Evolutionary conservation across 2,329 filamentous ascomycete species (phyloP).

Genomic region (Aureobasidium sp.): DNA sequence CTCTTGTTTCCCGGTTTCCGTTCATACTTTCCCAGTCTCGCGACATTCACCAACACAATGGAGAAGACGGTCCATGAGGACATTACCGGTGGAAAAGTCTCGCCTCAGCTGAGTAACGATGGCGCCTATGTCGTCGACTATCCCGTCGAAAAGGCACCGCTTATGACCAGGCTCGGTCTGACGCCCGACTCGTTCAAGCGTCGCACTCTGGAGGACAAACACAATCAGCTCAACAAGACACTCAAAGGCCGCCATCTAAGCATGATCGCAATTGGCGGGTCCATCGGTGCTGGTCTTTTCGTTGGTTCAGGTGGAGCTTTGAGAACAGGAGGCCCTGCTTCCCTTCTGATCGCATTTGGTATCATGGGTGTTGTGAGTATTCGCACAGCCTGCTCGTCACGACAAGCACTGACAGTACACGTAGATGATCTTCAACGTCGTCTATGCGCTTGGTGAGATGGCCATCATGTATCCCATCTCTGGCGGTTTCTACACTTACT

Average conservation of each 20-base stretch:
- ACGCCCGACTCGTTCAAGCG: conserved; percentile 26
- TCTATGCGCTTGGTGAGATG: conserved; percentile 86
- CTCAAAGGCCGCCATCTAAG: conserved; percentile 26
- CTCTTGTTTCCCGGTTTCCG: neutral
- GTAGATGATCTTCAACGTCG: conserved; percentile 81
- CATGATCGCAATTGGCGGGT: conserved; percentile 31
- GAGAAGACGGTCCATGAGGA: conserved; percentile 2
- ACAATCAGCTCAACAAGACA: conserved; percentile 29
- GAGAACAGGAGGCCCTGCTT: conserved; percentile 42
- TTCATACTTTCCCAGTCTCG: neutral
- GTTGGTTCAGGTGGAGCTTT: conserved; percentile 46
- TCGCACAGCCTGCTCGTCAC: conserved; percentile 17
- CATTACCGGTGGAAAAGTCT: neutral
- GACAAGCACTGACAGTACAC: conserved; percentile 6
- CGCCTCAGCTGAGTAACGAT: conserved; percentile 1
- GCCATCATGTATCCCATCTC: conserved; percentile 88
- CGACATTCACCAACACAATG: neutral
- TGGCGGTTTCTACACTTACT: conserved; percentile 86
- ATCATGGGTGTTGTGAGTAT: conserved; percentile 27
- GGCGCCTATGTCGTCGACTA: conserved; percentile 3
- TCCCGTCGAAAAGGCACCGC: conserved; percentile 16
- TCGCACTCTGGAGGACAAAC: conserved; percentile 25
- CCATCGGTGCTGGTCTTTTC: conserved; percentile 49
- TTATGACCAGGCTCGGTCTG: conserved; percentile 28
- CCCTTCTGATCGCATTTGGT: conserved; percentile 28